Percentiles rank a stretch among this genome's conserved stretches.
Evolutionary conservation across 192 early-diverging fungal genomes (phyloP).

Genomic region (Backusella sp.): DNA sequence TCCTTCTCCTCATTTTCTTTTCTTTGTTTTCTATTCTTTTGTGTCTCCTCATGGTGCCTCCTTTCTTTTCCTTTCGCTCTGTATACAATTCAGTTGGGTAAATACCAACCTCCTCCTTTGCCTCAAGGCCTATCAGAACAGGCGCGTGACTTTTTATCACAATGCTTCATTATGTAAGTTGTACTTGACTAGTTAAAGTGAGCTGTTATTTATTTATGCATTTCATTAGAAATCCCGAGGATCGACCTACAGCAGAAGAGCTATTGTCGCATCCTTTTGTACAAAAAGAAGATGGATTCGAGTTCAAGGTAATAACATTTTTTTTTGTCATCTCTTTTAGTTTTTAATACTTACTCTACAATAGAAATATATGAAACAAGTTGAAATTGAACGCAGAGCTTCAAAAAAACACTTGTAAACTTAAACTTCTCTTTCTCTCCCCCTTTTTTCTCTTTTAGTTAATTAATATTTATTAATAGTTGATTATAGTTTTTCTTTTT

Average conservation of each 20-base stretch:
- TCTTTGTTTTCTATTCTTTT: not conserved
- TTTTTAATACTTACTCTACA: not conserved
- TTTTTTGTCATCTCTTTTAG: not conserved
- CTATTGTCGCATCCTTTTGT: slow-evolving; percentile 73
- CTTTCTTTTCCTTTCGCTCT: not conserved
- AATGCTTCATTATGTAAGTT: slow-evolving; percentile 71
- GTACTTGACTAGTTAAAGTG: not conserved
- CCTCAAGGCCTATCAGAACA: slow-evolving; percentile 66
- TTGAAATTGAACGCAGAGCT: slow-evolving; percentile 18
- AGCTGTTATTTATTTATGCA: not conserved
- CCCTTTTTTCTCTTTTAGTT: not conserved
- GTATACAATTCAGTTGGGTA: slow-evolving; percentile 42
- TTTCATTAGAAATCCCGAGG: slow-evolving; percentile 56
- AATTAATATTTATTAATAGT: not conserved
- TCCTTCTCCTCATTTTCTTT: not conserved
- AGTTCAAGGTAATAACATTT: slow-evolving; percentile 45
- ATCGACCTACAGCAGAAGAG: slow-evolving; percentile 74
- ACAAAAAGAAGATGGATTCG: slow-evolving; percentile 47
- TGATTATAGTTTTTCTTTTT: not conserved
- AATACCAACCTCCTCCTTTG: slow-evolving; percentile 78
- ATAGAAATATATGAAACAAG: slow-evolving; percentile 21
- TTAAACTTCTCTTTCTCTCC: not conserved
- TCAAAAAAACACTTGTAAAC: slow-evolving; percentile 7
- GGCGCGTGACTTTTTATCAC: slow-evolving; percentile 71
- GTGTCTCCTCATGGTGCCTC: not conserved